Evolutionary conservation across 2,329 filamentous ascomycete genomes (phyloP).

Genomic region (Trichoderma breve): DNA sequence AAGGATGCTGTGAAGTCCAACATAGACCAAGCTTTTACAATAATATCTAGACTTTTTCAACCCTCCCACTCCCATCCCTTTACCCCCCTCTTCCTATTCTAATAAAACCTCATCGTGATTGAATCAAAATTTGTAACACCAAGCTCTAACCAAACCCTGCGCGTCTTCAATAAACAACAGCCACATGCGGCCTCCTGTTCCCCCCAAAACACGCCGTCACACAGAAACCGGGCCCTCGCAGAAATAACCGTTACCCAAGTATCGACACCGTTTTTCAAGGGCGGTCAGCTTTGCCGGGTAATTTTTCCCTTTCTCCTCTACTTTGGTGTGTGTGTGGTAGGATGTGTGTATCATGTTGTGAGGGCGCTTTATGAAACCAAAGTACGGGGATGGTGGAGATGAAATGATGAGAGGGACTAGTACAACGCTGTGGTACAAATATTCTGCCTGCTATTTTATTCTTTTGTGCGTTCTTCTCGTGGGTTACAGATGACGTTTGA

Average conservation of each 20-base stretch:
- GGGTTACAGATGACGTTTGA: background rate
- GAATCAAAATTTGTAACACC: background rate
- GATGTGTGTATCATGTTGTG: background rate
- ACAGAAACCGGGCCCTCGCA: slow-evolving; percentile 17
- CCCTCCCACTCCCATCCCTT: no score
- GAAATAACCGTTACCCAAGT: background rate
- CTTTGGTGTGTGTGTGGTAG: background rate
- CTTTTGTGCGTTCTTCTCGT: background rate
- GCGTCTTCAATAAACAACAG: background rate
- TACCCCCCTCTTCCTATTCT: background rate
- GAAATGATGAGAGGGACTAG: background rate
- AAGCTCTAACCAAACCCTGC: background rate
- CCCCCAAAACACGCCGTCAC: background rate
- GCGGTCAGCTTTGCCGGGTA: background rate
- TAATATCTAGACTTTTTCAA: background rate
- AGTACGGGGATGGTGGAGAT: background rate
- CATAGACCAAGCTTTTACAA: background rate
- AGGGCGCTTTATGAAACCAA: background rate
- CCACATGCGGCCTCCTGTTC: slow-evolving; percentile 3
- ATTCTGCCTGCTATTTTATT: background rate
- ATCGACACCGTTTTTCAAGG: background rate
- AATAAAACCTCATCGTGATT: background rate
- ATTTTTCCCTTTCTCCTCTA: background rate
- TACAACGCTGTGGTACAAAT: background rate
- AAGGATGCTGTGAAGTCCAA: background rate